phyloP scores from a whole-genome alignment of 306 rosid species.

The Sphenostylis stenocarpa region DNA sequence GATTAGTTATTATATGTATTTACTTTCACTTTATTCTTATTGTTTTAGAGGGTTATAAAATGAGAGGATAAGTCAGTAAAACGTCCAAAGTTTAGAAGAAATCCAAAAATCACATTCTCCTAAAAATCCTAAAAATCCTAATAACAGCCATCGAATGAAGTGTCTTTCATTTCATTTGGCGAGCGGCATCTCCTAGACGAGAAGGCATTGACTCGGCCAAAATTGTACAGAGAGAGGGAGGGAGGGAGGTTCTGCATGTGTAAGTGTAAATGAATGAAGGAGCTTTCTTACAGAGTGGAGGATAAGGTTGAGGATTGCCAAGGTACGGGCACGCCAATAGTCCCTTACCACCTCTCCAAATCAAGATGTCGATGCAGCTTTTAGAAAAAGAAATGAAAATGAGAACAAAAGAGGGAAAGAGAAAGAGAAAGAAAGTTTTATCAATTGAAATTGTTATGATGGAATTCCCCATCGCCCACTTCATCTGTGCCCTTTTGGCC shows the following conservation, averaged over 20 bases:
- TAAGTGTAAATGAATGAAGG: background rate
- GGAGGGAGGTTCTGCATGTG: background rate
- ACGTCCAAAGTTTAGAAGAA: background rate
- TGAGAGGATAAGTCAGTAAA: background rate
- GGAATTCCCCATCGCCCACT: constrained; percentile 33
- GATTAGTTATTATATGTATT: too few relatives aligned
- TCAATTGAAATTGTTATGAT: constrained; percentile 40
- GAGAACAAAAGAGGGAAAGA: background rate
- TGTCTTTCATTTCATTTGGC: background rate
- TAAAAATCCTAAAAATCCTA: background rate
- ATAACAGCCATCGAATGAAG: background rate
- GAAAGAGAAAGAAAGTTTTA: background rate
- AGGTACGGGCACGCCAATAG: constrained; percentile 43
- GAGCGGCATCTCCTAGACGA: constrained; percentile 30
- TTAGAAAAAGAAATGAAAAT: constrained; percentile 19
- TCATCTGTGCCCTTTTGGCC: constrained; percentile 38
- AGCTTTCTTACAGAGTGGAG: constrained; percentile 26
- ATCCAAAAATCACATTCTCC: background rate
- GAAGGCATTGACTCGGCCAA: constrained; percentile 11
- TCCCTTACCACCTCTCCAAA: constrained; percentile 51
- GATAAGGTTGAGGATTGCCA: constrained; percentile 69
- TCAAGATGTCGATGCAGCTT: constrained; percentile 39
- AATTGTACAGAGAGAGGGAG: background rate
- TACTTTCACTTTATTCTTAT: background rate
- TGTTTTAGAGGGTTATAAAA: background rate